Conservation (phyloP, 352 stramenopile species). For the Thalassiosira livingstoniorum region DNA sequence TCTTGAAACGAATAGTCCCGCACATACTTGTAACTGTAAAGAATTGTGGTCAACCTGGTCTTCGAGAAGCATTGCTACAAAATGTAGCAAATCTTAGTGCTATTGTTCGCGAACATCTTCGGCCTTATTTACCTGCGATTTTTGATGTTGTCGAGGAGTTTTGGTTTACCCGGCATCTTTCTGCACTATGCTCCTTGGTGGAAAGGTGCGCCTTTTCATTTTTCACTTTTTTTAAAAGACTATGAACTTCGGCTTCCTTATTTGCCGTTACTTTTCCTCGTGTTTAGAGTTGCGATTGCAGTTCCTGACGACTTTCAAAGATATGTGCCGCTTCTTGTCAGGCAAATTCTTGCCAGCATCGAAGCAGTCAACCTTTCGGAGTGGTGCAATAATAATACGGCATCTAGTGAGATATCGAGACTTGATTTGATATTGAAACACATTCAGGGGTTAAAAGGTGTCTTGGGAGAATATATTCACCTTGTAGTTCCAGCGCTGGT, state of each 20-base stretch:
- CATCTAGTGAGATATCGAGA: slow-evolving; percentile 64
- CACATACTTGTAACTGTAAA: slow-evolving; percentile 95
- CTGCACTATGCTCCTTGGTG: slow-evolving; percentile 95
- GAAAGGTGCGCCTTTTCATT: too few relatives aligned
- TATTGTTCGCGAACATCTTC: slow-evolving; percentile 96
- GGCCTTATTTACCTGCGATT: slow-evolving; percentile 95
- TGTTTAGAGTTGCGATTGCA: slow-evolving; percentile 64
- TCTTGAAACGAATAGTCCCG: slow-evolving; percentile 93
- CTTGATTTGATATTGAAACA: slow-evolving; percentile 85
- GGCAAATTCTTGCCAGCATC: slow-evolving; percentile 84
- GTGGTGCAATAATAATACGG: slow-evolving; percentile 58
- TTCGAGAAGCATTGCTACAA: slow-evolving; percentile 96
- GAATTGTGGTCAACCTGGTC: slow-evolving; percentile 88
- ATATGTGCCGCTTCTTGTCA: slow-evolving; percentile 83
- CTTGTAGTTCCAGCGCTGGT: slow-evolving; percentile 93
- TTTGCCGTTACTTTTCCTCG: neutral
- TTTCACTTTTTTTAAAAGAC: too few relatives aligned
- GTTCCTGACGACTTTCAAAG: slow-evolving; percentile 87
- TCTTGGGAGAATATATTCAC: slow-evolving; percentile 94
- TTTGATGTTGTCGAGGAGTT: slow-evolving; percentile 96
- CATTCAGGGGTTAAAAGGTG: slow-evolving; percentile 91
- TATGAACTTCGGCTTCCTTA: neutral
- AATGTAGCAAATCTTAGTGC: slow-evolving; percentile 95
- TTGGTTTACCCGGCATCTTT: slow-evolving; percentile 94
- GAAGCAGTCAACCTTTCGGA: slow-evolving; percentile 74